Evolutionary conservation across 495 filamentous ascomycete genomes (phyloP).

Genomic region (Aspergillus heteromorphus): DNA sequence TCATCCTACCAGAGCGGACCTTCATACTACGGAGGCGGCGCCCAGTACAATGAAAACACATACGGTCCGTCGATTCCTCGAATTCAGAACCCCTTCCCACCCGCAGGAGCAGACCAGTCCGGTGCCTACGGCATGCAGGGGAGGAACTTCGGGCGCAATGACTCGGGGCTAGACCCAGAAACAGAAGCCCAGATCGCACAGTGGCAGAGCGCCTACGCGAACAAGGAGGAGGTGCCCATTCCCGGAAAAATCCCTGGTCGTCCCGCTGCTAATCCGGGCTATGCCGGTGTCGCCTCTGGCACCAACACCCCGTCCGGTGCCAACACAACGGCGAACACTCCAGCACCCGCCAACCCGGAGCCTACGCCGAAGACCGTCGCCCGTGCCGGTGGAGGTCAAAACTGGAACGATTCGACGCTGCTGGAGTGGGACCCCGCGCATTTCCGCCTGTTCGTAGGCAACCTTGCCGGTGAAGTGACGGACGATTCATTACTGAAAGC

Average conservation of each 20-base stretch:
- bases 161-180: conserved; percentile 67
- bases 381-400: conserved; percentile 81
- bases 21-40: conserved; percentile 46
- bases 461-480: conserved; percentile 96
- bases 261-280: conserved; percentile 11
- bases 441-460: conserved; percentile 91
- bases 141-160: conserved; percentile 35
- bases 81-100: conserved; percentile 82
- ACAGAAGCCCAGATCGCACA: conserved; percentile 91
- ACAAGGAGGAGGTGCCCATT: conserved; percentile 41
- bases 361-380: conserved; percentile 65
- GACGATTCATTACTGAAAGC: conserved; percentile 94
- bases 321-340: conserved; percentile 27
- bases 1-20: conserved; percentile 40
- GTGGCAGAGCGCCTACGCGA: conserved; percentile 89
- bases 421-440: conserved; percentile 96
- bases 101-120: conserved; percentile 45
- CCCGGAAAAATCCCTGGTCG: conserved; percentile 23
- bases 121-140: conserved; percentile 23
- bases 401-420: conserved; percentile 78
- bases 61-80: conserved; percentile 59
- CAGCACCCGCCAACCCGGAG: conserved; percentile 32
- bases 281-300: conserved; percentile 24
- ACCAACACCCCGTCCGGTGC: conserved; percentile 40
- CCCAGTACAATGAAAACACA: conserved; percentile 46